Conservation (phyloP, 2,329 filamentous ascomycete species). For the Exophiala lecanii-corni region DNA sequence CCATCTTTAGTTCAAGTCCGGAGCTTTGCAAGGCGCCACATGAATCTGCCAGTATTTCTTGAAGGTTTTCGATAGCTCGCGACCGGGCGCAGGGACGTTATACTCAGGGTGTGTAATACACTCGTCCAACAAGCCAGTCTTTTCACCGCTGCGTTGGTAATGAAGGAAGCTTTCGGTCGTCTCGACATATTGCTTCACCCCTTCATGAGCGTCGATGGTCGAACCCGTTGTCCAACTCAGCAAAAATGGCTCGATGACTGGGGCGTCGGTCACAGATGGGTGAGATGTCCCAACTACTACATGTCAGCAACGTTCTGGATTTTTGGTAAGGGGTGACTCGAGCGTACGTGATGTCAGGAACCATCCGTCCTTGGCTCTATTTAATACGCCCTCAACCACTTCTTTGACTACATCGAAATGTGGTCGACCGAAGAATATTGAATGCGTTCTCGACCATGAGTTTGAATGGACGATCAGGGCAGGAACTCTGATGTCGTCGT, state of each 20-base stretch:
- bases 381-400: constrained; percentile 47
- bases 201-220: constrained; percentile 53
- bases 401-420: constrained; percentile 61
- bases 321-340: too few species aligned
- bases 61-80: constrained; percentile 1
- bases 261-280: constrained; percentile 62
- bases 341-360: constrained; percentile 46
- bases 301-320: background rate
- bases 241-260: constrained; percentile 58
- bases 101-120: constrained; percentile 35
- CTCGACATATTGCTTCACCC: constrained; percentile 57
- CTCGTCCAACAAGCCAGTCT: constrained; percentile 48
- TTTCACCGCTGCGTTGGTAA: constrained; percentile 42
- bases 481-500: constrained; percentile 55
- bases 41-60: constrained; percentile 17
- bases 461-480: constrained; percentile 60
- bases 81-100: constrained; percentile 3
- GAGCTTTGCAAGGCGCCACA: constrained; percentile 8
- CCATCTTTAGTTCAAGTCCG: too few species aligned
- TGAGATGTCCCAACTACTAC: constrained; percentile 50
- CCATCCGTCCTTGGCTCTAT: constrained; percentile 43
- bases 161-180: constrained; percentile 55
- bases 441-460: constrained; percentile 57
- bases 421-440: constrained; percentile 57
- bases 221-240: constrained; percentile 60